Conservation (phyloP, 208 protist genomes). For the Spongospora subterranea region DNA sequence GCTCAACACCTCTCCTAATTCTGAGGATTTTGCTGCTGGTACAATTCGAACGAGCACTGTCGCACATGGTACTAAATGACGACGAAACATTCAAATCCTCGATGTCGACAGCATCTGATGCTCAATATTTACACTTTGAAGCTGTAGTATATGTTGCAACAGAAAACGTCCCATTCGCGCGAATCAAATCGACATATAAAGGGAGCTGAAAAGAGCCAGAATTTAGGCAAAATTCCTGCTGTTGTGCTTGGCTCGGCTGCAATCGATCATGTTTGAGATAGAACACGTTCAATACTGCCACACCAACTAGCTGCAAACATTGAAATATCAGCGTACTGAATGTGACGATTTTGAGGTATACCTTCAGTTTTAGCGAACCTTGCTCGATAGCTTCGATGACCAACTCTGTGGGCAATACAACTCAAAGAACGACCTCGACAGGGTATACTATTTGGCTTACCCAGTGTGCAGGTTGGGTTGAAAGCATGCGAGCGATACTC, state of each 20-base stretch:
- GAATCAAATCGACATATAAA: background rate
- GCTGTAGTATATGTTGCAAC: background rate
- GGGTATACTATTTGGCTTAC: background rate
- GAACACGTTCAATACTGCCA: slow-evolving; percentile 47
- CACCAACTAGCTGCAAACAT: slow-evolving; percentile 19
- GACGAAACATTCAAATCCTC: background rate
- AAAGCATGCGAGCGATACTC: slow-evolving; percentile 4
- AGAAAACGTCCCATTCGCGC: background rate
- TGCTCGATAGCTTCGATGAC: slow-evolving; percentile 18
- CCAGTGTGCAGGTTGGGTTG: slow-evolving; percentile 31
- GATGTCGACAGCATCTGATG: background rate
- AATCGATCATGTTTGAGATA: background rate
- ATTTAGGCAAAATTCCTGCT: slow-evolving; percentile 35
- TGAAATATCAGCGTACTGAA: background rate
- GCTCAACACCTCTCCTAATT: slow-evolving; percentile 34
- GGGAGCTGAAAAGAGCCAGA: slow-evolving; percentile 6
- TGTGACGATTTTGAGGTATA: background rate
- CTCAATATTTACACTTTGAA: slow-evolving; percentile 28
- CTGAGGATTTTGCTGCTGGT: background rate
- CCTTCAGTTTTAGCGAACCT: background rate
- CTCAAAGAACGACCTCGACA: background rate
- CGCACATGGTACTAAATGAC: background rate
- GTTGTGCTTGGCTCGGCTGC: slow-evolving; percentile 13
- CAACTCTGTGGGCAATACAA: background rate
- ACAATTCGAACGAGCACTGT: slow-evolving; percentile 31